phyloP scores from a whole-genome alignment of 768 basidiomycete genomes.

The Suillus bovinus region DNA sequence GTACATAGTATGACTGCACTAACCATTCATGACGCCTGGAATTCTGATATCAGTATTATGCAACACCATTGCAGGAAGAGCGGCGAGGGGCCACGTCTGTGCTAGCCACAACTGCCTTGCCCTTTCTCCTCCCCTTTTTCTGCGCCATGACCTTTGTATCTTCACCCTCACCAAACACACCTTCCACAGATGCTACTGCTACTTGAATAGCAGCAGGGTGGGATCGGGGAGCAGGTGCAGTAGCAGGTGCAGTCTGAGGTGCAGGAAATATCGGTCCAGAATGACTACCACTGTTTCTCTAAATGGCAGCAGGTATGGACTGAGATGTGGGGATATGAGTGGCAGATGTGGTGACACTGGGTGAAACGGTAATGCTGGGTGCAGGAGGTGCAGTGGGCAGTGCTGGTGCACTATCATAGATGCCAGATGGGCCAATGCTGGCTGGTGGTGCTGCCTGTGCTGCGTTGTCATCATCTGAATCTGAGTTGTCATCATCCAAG shows the following conservation, averaged over 20 bases:
- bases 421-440: too few relatives aligned
- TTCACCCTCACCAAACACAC: neutral
- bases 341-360: neutral
- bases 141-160: neutral
- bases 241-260: neutral
- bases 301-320: neutral
- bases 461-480: neutral
- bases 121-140: neutral
- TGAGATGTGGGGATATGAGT: neutral
- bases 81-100: neutral
- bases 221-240: neutral
- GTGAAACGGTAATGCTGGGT: neutral
- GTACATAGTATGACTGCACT: too few relatives aligned
- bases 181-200: neutral
- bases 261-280: neutral
- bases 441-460: neutral
- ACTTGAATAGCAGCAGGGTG: neutral
- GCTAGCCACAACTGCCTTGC: neutral
- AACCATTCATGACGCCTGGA: neutral
- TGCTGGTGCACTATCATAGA: too few relatives aligned
- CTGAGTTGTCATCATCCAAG: neutral
- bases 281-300: neutral
- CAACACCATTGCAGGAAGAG: neutral
- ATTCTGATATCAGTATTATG: conserved; percentile 1
- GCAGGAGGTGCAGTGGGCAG: neutral